phyloP scores from a whole-genome alignment of 73 alveolate genomes.

The Paramecium sexaurelia region DNA sequence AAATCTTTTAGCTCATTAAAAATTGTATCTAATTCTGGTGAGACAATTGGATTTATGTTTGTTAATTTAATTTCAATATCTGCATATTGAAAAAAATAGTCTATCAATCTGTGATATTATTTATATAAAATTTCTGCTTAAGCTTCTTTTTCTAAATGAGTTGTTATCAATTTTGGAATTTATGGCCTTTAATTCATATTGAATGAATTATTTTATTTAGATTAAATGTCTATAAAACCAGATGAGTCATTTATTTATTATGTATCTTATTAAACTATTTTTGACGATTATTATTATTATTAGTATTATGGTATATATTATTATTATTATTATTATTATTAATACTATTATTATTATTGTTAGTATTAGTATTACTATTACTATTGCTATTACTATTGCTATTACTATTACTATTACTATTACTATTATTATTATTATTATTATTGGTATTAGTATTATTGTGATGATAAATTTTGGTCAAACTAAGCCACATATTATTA shows the following conservation, averaged over 20 bases:
- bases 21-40: not conserved
- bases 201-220: not conserved
- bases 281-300: not conserved
- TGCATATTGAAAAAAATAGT: not conserved
- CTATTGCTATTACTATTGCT: too few species aligned
- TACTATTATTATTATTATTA: too few species aligned
- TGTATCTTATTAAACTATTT: not conserved
- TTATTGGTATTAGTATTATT: too few species aligned
- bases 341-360: too few species aligned
- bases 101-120: not conserved
- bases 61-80: not conserved
- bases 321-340: not conserved
- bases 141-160: not conserved
- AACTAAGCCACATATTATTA: too few species aligned
- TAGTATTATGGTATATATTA: not conserved
- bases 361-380: not conserved
- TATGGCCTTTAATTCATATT: not conserved
- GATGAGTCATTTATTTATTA: not conserved
- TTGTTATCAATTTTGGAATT: not conserved
- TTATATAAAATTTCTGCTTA: not conserved
- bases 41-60: not conserved
- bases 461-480: too few species aligned
- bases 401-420: not conserved
- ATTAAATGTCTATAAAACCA: not conserved
- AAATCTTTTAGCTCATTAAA: not conserved